Percentiles rank a stretch among this genome's conserved stretches.
These are phyloP conservation scores for Lachancea lanzarotensis DNA, from an alignment of 805 yeast species.

Conservation along the genomic window DNA sequence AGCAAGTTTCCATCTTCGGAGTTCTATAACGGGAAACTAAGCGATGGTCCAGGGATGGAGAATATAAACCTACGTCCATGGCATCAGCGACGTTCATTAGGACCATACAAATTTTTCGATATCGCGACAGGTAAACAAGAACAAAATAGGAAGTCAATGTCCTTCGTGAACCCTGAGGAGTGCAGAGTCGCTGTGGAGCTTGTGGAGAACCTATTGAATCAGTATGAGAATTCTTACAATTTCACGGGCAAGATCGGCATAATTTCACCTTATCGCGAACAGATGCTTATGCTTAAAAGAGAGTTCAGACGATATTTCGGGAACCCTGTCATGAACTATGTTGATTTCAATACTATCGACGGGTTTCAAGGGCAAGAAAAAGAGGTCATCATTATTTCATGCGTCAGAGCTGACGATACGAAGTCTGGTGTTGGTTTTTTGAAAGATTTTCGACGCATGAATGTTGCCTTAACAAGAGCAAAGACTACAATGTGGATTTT, in stretches of 20 bases:
- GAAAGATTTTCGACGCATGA: slow-evolving; percentile 90
- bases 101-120: slow-evolving; percentile 78
- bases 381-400: slow-evolving; percentile 85
- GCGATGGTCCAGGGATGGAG: slow-evolving; percentile 75
- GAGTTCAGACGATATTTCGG: slow-evolving; percentile 60
- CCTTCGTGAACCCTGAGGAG: slow-evolving; percentile 66
- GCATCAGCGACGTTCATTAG: slow-evolving; percentile 54
- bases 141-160: slow-evolving; percentile 56
- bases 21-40: slow-evolving; percentile 66
- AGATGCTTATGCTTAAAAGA: slow-evolving; percentile 52
- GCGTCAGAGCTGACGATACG: slow-evolving; percentile 78
- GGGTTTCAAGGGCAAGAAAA: slow-evolving; percentile 98
- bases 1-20: slow-evolving; percentile 79
- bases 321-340: slow-evolving; percentile 47
- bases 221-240: slow-evolving; percentile 39
- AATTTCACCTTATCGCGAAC: slow-evolving; percentile 93
- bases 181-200: slow-evolving; percentile 68
- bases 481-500: slow-evolving; percentile 86
- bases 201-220: slow-evolving; percentile 44
- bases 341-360: slow-evolving; percentile 92
- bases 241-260: slow-evolving; percentile 77
- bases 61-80: slow-evolving; percentile 57
- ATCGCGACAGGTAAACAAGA: slow-evolving; percentile 58
- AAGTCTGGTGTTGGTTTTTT: slow-evolving; percentile 72
- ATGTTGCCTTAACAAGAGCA: slow-evolving; percentile 94